Base-by-base conservation (phyloP, 352 stramenopile species). In the Phytopythium helicoides region DNA sequence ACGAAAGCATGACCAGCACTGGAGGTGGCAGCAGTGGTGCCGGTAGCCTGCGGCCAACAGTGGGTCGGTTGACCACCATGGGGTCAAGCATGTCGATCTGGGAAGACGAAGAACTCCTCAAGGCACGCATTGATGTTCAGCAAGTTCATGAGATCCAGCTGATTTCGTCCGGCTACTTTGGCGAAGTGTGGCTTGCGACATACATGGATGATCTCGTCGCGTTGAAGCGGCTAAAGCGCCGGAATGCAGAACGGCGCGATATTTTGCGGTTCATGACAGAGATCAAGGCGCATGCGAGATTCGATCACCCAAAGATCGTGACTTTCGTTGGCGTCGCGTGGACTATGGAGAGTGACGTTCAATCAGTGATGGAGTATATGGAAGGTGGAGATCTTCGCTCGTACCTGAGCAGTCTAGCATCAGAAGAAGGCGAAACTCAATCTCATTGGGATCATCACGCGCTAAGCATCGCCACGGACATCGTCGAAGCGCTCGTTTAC, bases 281-380 rank as follows among this genome's bases (percentile, higher is more conserved):
- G 37, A 70, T 76, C 47, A 54, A 59, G 14, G 44, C 77, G 1
- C 46, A 64, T 3, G 47, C 40, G 26, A 52, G 39, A 22, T 54
- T 82, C 33, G 38, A 64, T 9, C 72, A 82, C 38, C 60, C 72
- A 1, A 71, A 64, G 40, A 69, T 83, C 36, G 54, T 83, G 19
- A 34, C 54, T 1, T 78, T 77, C 44, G 22, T 77, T n/a, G 66
- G 72, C 9, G 62, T 81, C 22, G 69, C 69, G n/a, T 81, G 69
- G 72, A 73, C 71, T 9, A 71, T 65, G 36, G 42, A 78, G 28
- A 66, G 52, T 19, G 60, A 78, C 31, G 40, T 81, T 3, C 54
- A 71, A 22, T 54, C 60, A 14, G 52, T 80, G 3, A 46, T 72
- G 19, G 72, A 83, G 56, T 83, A 80, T 54, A 76, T 83, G 69